Evolutionary conservation across 2,329 filamentous ascomycete genomes (phyloP).

Genomic region (Colletotrichum limetticola): DNA sequence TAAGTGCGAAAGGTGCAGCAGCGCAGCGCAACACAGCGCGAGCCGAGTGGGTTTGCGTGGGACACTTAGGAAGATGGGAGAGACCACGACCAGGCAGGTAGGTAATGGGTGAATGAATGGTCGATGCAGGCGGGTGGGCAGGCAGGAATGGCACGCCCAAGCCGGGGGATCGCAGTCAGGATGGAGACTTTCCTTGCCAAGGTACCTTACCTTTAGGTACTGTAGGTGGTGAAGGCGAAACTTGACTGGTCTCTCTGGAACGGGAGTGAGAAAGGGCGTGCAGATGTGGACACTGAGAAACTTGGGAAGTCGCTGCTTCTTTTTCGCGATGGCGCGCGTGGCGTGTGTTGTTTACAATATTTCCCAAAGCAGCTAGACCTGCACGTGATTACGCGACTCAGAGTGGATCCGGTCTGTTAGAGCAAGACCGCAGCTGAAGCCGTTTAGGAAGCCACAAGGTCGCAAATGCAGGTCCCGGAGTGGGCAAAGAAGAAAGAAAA

Average conservation of each 20-base stretch:
- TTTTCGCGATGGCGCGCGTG: conserved; percentile 35
- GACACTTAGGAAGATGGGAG: background rate
- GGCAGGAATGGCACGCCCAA: conserved; percentile 23
- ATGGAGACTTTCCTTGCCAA: conserved; percentile 16
- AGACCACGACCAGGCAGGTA: background rate
- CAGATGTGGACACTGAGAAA: conserved; percentile 13
- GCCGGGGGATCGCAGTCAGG: conserved; percentile 23
- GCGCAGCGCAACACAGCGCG: conserved; percentile 14
- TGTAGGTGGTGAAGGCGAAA: background rate
- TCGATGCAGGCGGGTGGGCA: conserved; percentile 9
- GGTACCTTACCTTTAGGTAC: no score
- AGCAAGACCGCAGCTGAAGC: conserved; percentile 2
- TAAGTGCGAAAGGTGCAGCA: conserved; percentile 23
- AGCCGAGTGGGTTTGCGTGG: conserved; percentile 11
- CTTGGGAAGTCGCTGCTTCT: background rate
- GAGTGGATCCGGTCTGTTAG: conserved; percentile 4
- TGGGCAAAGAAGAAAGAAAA: no score
- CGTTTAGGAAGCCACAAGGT: conserved; percentile 6
- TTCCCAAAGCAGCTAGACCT: conserved; percentile 17
- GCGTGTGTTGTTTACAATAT: conserved; percentile 36
- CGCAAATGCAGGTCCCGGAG: conserved; percentile 28
- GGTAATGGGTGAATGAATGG: conserved; percentile 8
- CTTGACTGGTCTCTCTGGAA: conserved; percentile 27
- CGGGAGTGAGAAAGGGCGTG: conserved; percentile 6
- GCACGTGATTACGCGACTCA: conserved; percentile 34